These are phyloP conservation scores for Porphyrellus cyaneotinctus DNA, from an alignment of 768 basidiomycete genomes.

Conservation along the genomic window DNA sequence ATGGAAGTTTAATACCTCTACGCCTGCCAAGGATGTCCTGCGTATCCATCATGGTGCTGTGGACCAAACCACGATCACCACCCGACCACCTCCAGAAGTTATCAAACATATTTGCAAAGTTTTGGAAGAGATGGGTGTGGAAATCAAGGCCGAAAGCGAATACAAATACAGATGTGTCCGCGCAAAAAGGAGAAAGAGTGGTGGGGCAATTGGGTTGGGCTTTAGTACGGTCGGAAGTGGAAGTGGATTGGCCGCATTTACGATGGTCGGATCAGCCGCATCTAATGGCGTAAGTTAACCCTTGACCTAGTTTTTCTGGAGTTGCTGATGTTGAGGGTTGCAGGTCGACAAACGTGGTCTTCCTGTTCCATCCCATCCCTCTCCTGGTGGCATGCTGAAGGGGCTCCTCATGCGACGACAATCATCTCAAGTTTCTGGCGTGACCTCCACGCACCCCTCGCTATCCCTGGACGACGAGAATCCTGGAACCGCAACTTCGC, in stretches of 20 bases:
- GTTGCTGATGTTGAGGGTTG: constrained; percentile 5
- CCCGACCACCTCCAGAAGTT: constrained; percentile 77
- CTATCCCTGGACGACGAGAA: constrained; percentile 48
- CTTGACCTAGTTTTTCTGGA: neutral
- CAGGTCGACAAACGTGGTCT: constrained; percentile 89
- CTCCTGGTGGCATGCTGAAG: constrained; percentile 74
- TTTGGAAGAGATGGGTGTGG: constrained; percentile 85
- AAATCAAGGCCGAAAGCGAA: constrained; percentile 82
- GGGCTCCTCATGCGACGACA: constrained; percentile 88
- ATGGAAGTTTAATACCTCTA: constrained; percentile 32
- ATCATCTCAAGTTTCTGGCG: constrained; percentile 67
- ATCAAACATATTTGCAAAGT: constrained; percentile 81
- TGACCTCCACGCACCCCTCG: constrained; percentile 37
- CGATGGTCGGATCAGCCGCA: constrained; percentile 76
- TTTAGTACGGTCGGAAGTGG: constrained; percentile 36
- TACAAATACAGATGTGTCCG: constrained; percentile 87
- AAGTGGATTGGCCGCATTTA: constrained; percentile 65
- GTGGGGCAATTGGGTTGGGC: constrained; percentile 40
- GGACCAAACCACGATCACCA: constrained; percentile 86
- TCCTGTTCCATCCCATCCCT: constrained; percentile 75
- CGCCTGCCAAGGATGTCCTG: constrained; percentile 46
- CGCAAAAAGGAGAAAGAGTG: constrained; percentile 64
- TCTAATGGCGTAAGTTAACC: constrained; percentile 71
- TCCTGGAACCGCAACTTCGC: constrained; percentile 18
- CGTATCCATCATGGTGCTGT: constrained; percentile 90